Evolutionary conservation across 2,329 filamentous ascomycete species (phyloP), one percentile per base, ranked within the genome.

Genomic region (Gnomoniopsis smithogilvyi): DNA sequence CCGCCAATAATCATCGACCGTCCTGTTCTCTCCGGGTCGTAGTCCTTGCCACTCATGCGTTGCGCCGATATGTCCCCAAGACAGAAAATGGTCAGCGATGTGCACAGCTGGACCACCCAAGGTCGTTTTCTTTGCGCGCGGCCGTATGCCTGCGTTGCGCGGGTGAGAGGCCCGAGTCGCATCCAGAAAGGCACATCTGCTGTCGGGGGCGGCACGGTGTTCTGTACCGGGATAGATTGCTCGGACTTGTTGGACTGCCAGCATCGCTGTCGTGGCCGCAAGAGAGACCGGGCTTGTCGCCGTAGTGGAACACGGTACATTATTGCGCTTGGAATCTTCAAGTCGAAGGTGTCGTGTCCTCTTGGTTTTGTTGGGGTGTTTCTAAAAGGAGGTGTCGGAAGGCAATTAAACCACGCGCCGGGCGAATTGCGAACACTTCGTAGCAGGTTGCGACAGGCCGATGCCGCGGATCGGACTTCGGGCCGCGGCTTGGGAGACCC

Each of bases 61-160:
- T 96, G 92, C 49, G 92, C 91, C 48, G 85, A 87, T 56, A 95
- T 65, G 72, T 96, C 92, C 10, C 89, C 91, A 52, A 85, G 81
- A 43, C 93, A 80, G 69, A 92, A 96, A 60, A 96, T 91, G 43
- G 91, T 79, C 49, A 96, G 73, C 46, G 89, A 86, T 66, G 85
- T 92, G 64, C 81, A 79, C 62, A 96, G 72, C 76, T 97, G 93
- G 11, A 91, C 96, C n/a, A 82, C 75, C 68, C 91, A 90, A 0
- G 94, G 93, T 52, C 87, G 79, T 52, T 82, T 81, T 54, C 84
- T 78, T 74, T 96, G 92, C 50, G 86, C 83, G 22, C 87, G 82
- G 17, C 83, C 86, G 70, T 95, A 96, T 0, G 80, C 80, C 63
- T 80, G 72, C 21, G 79, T 80, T 0, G 76, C 74, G 36, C 75